phyloP scores from a whole-genome alignment of 140 eudicot species.

The Flaveria floridana region DNA sequence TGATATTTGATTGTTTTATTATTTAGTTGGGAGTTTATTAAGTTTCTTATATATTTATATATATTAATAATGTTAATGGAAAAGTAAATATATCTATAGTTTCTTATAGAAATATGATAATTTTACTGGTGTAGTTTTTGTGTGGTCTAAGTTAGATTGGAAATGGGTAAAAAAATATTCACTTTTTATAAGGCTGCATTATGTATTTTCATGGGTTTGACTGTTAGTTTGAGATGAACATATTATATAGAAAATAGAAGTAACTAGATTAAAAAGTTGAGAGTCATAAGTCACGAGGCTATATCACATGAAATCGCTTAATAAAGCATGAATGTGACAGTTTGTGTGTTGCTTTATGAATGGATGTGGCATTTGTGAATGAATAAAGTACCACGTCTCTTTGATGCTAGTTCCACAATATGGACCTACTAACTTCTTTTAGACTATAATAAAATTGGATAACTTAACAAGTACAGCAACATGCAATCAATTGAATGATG shows the following conservation, averaged over 20 bases:
- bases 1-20: not conserved
- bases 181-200: not conserved
- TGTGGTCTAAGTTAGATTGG: not conserved
- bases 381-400: constrained; percentile 29
- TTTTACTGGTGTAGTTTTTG: too few relatives aligned
- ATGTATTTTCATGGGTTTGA: not conserved
- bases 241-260: not conserved
- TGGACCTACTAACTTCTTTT: constrained; percentile 33
- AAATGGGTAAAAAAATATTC: not conserved
- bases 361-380: constrained; percentile 5
- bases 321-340: constrained; percentile 1
- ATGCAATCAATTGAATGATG: constrained; percentile 35
- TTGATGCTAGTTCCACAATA: constrained; percentile 16
- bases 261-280: not conserved
- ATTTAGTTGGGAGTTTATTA: not conserved
- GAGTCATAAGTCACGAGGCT: constrained; percentile 13
- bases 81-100: too few relatives aligned
- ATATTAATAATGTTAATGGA: too few relatives aligned
- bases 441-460: constrained; percentile 1
- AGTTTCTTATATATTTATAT: not conserved
- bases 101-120: too few relatives aligned
- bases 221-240: not conserved
- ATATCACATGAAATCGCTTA: constrained; percentile 9
- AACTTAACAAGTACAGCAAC: constrained; percentile 30
- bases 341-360: constrained; percentile 7